A percentile compares a stretch with the other conserved stretches of the same genome.
Conservation (phyloP, 192 early-diverging fungal genomes). For the Gonapodya sp. region DNA sequence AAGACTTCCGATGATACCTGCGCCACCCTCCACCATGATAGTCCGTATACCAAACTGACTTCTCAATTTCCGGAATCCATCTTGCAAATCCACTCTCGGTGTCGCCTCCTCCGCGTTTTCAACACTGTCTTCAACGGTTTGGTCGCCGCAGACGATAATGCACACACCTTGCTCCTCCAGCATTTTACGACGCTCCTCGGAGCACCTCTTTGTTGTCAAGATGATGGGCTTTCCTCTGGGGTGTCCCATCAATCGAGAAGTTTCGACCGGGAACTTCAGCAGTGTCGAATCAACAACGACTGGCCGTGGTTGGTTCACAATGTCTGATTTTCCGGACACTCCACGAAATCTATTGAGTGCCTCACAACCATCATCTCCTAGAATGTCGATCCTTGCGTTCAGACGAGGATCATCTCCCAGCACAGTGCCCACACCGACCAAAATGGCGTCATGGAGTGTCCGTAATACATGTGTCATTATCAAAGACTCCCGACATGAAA, state of each 20-base stretch:
- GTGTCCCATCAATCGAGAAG: slow-evolving; percentile 38
- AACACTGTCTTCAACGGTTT: too few species aligned
- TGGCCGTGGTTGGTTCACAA: slow-evolving; percentile 54
- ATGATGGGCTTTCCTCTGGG: slow-evolving; percentile 46
- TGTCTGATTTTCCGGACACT: slow-evolving; percentile 9
- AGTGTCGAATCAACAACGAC: slow-evolving; percentile 68
- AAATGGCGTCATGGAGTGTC: slow-evolving; percentile 63
- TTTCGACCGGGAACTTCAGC: slow-evolving; percentile 39
- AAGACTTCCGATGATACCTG: slow-evolving; percentile 58
- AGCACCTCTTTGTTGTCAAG: slow-evolving; percentile 26
- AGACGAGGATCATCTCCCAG: slow-evolving; percentile 72
- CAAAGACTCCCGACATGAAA: slow-evolving; percentile 66
- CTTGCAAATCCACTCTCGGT: neutral
- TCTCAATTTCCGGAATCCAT: neutral
- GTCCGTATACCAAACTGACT: slow-evolving; percentile 26
- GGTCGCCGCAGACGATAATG: neutral
- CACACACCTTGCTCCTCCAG: neutral
- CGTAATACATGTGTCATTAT: slow-evolving; percentile 73
- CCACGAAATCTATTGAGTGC: slow-evolving; percentile 5
- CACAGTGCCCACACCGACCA: slow-evolving; percentile 78
- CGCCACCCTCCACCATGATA: slow-evolving; percentile 89
- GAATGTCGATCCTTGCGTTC: slow-evolving; percentile 24
- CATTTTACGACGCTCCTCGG: slow-evolving; percentile 13
- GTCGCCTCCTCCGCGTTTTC: slow-evolving; percentile 31
- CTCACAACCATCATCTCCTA: neutral